phyloP scores from a whole-genome alignment of 2,329 filamentous ascomycete species.

The Stachybotrys echinatus region DNA sequence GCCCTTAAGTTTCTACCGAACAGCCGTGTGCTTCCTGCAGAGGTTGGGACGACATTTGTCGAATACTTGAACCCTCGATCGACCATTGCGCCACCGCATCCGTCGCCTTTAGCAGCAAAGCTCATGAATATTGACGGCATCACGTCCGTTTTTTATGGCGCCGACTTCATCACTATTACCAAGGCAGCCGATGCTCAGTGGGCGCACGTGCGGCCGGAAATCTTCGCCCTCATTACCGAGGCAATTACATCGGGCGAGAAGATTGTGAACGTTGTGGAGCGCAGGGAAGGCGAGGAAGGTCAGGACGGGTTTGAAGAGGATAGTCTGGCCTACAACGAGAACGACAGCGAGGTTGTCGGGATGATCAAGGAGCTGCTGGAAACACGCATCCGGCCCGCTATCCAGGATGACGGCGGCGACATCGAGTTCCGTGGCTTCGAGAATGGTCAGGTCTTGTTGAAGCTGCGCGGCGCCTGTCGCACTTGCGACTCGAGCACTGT shows the following conservation, averaged over 20 bases:
- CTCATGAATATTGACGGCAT: slow-evolving; percentile 93
- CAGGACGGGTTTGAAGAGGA: slow-evolving; percentile 48
- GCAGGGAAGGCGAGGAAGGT: slow-evolving; percentile 43
- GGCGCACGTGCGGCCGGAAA: slow-evolving; percentile 91
- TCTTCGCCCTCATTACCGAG: slow-evolving; percentile 93
- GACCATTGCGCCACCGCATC: slow-evolving; percentile 82
- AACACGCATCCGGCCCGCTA: slow-evolving; percentile 88
- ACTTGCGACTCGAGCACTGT: slow-evolving; percentile 97
- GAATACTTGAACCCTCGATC: slow-evolving; percentile 89
- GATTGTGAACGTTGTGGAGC: slow-evolving; percentile 69
- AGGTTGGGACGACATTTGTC: slow-evolving; percentile 70
- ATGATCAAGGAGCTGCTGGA: slow-evolving; percentile 99
- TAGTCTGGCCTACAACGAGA: slow-evolving; percentile 76
- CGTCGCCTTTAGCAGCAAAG: slow-evolving; percentile 84
- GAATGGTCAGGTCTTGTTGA: slow-evolving; percentile 73
- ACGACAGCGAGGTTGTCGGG: slow-evolving; percentile 88
- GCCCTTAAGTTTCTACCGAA: slow-evolving; percentile 96
- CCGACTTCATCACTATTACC: slow-evolving; percentile 94
- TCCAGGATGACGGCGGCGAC: slow-evolving; percentile 96
- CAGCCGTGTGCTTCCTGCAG: slow-evolving; percentile 73
- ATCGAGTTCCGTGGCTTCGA: slow-evolving; percentile 93
- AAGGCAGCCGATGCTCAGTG: slow-evolving; percentile 85
- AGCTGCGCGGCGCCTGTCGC: slow-evolving; percentile 86
- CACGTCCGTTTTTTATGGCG: slow-evolving; percentile 89
- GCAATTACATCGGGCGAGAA: slow-evolving; percentile 77